phyloP scores from a whole-genome alignment of 345 rosid species.

The Clausena lansium region DNA sequence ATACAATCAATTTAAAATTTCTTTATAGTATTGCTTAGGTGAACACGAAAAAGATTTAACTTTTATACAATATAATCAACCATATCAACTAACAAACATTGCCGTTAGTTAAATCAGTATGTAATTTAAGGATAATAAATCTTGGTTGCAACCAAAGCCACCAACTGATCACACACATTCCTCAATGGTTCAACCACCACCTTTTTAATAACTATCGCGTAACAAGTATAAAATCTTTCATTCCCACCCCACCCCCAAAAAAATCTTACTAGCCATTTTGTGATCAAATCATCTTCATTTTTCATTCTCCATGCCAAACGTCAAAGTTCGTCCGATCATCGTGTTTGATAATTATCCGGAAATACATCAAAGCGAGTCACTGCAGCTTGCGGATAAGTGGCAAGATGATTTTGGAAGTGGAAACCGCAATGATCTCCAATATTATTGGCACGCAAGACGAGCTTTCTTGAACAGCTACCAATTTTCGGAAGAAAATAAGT shows the following conservation, averaged over 20 bases:
- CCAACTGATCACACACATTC: slow-evolving; percentile 23
- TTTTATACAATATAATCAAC: not conserved
- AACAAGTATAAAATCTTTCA: not conserved
- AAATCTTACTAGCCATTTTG: not conserved
- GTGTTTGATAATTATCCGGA: slow-evolving; percentile 6
- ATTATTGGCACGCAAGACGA: slow-evolving; percentile 49
- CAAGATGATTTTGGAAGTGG: slow-evolving; percentile 23
- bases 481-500: slow-evolving; percentile 18
- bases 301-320: not conserved
- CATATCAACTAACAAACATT: not conserved
- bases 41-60: not conserved
- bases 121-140: not conserved
- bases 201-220: not conserved
- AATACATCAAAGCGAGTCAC: not conserved
- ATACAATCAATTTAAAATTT: not conserved
- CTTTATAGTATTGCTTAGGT: not conserved
- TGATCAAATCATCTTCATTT: not conserved
- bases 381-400: slow-evolving; percentile 18
- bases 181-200: slow-evolving; percentile 30
- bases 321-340: slow-evolving; percentile 4
- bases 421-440: slow-evolving; percentile 19
- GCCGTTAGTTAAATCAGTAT: not conserved
- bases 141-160: slow-evolving; percentile 39
- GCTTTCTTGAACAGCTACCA: slow-evolving; percentile 47
- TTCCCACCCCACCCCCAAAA: no score